Evolutionary conservation across 2,329 filamentous ascomycete species (phyloP).

Genomic region (Westerdykella aurantiaca): DNA sequence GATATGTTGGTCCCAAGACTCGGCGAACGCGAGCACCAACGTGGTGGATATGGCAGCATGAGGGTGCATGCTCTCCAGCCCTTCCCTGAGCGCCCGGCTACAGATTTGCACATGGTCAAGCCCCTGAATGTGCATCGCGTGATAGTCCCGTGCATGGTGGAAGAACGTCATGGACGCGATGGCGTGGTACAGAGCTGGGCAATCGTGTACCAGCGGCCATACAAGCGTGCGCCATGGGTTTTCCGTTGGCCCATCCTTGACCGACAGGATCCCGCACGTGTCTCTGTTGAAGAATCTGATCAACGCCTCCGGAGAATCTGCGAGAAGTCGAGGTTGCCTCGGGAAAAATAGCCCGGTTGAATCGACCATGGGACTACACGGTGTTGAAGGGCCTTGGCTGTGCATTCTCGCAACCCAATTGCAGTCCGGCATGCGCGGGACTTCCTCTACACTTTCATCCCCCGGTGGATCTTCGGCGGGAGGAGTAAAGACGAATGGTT

Average conservation of each 20-base stretch:
- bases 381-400: background rate
- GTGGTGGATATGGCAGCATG: constrained; percentile 66
- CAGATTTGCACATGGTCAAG: constrained; percentile 65
- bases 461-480: constrained; percentile 24
- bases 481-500: constrained; percentile 24
- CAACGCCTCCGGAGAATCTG: constrained; percentile 55
- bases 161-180: constrained; percentile 65
- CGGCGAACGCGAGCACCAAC: constrained; percentile 61
- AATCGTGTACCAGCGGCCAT: constrained; percentile 62
- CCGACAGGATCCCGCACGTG: constrained; percentile 64
- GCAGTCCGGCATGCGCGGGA: constrained; percentile 40
- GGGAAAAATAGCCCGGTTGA: constrained; percentile 18
- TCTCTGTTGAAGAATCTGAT: constrained; percentile 58
- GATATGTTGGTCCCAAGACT: constrained; percentile 66
- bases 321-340: constrained; percentile 44
- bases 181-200: constrained; percentile 61
- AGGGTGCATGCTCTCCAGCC: constrained; percentile 58
- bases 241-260: constrained; percentile 63
- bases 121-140: constrained; percentile 54
- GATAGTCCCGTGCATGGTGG: constrained; percentile 56
- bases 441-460: constrained; percentile 52
- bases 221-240: constrained; percentile 67
- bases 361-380: background rate
- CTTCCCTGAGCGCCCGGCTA: constrained; percentile 53
- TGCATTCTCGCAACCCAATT: constrained; percentile 24